Base-by-base conservation (phyloP, 768 basidiomycete species). In the Lactarius pseudohatsudake region DNA sequence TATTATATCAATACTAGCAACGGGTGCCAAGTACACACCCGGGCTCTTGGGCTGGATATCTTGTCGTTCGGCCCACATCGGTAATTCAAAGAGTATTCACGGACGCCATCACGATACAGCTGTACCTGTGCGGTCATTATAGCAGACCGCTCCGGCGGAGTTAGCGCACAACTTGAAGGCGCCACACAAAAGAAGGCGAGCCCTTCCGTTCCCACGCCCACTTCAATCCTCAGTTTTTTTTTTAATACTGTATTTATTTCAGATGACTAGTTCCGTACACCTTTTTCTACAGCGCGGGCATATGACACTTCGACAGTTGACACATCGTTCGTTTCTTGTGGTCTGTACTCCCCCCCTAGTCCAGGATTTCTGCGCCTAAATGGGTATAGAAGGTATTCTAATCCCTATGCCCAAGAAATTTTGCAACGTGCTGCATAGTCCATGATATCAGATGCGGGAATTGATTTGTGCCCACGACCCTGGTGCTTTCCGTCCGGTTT, bases 391-490 rank as follows among this genome's bases (percentile, higher is more conserved):
- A 58, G 34, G 45, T 13, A 11, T 53, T 53, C 50, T 22, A 50
- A 36, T n/a, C 30, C 36, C 45, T 38, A 16, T 32, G 13, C 45
- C 7, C 32, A 50, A 32, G 45, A 50, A 20, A 9, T 28, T 18
- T 15, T 45, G 9, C 18, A 15, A 15, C 43, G 6, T 47, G 13
- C 16, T 18, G 41, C 20, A 32, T 10, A 38, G 34, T 26, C 38
- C 22, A 26, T 53, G 6, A 53, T 28, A 53, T 53, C 50, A 38
- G 18, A 61, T 26, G 34, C 47, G 60, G 50, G 34, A 61, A 61
- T 38, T 16, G 22, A 56, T 18, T 34, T 18, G 8, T 32, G 55
- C 30, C n/a, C 18, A 32, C 30, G 55, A 56, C 18, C 30, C 55
- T 32, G 30, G 10, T 56, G 28, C 20, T 32, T 56, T 56, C 55